Conservation (phyloP, 2,329 filamentous ascomycete species). For the Cercospora berteroae region DNA sequence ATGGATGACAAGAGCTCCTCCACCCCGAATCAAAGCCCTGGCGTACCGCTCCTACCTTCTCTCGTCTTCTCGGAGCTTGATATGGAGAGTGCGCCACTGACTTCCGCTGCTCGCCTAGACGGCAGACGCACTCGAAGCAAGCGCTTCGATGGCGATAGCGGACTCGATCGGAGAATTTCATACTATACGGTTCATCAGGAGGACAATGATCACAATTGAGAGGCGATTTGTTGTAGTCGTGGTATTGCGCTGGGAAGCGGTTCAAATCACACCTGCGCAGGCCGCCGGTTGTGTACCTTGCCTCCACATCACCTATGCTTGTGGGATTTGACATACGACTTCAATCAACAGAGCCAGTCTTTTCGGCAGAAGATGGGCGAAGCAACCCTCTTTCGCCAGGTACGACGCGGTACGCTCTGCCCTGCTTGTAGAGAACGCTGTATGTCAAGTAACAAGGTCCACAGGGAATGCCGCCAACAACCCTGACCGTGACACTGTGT, state of each 20-base stretch:
- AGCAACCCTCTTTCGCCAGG: neutral
- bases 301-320: neutral
- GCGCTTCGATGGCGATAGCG: neutral
- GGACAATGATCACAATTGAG: neutral
- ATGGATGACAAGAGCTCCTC: neutral
- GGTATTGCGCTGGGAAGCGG: neutral
- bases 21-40: neutral
- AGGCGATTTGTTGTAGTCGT: neutral
- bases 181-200: neutral
- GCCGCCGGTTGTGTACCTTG: neutral
- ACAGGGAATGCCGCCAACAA: neutral
- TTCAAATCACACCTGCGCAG: neutral
- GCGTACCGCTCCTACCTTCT: neutral
- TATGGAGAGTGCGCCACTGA: neutral
- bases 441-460: neutral
- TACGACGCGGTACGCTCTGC: neutral
- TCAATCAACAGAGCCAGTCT: neutral
- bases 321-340: neutral
- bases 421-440: neutral
- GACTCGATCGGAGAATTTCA: neutral
- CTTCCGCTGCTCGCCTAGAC: neutral
- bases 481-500: neutral
- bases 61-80: conserved; percentile 5
- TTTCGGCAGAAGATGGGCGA: neutral
- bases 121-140: neutral